phyloP scores from a whole-genome alignment of 805 yeast species.

The Metschnikowia lachancei region DNA sequence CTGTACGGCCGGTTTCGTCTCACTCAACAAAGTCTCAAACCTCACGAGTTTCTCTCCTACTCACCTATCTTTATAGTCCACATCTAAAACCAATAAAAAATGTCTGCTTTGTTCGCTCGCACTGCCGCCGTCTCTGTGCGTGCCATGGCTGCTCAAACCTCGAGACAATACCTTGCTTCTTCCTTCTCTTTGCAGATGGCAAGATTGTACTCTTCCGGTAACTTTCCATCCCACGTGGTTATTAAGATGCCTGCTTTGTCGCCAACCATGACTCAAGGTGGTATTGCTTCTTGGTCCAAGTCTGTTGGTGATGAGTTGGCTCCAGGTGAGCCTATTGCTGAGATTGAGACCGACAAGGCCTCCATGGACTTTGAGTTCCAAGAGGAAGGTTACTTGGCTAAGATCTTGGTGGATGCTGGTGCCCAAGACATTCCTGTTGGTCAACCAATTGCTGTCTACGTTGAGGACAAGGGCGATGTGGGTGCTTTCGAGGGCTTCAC shows the following conservation, averaged over 20 bases:
- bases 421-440: slow-evolving; percentile 90
- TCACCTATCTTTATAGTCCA: slow-evolving; percentile 20
- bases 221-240: slow-evolving; percentile 79
- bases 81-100: slow-evolving; percentile 6
- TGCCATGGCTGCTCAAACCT: slow-evolving; percentile 23
- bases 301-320: slow-evolving; percentile 79
- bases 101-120: slow-evolving; percentile 40
- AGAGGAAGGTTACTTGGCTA: slow-evolving; percentile 91
- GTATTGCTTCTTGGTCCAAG: slow-evolving; percentile 86
- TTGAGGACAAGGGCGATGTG: slow-evolving; percentile 81
- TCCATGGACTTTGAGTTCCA: slow-evolving; percentile 98
- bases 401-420: slow-evolving; percentile 79
- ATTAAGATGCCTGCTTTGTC: slow-evolving; percentile 98
- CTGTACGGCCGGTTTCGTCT: slow-evolving; percentile 12
- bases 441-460: slow-evolving; percentile 94
- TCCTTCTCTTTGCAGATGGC: slow-evolving; percentile 31
- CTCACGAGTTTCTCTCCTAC: slow-evolving; percentile 23
- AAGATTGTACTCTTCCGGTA: slow-evolving; percentile 42
- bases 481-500: slow-evolving; percentile 86
- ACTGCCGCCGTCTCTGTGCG: slow-evolving; percentile 30
- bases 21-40: slow-evolving; percentile 3
- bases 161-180: slow-evolving; percentile 19
- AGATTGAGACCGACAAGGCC: slow-evolving; percentile 97
- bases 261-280: slow-evolving; percentile 99
- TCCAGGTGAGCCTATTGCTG: slow-evolving; percentile 95